A percentile compares a stretch with the other conserved stretches of the same genome.
Conservation (phyloP, 208 protist genomes). For the Trypanosoma caninum region DNA sequence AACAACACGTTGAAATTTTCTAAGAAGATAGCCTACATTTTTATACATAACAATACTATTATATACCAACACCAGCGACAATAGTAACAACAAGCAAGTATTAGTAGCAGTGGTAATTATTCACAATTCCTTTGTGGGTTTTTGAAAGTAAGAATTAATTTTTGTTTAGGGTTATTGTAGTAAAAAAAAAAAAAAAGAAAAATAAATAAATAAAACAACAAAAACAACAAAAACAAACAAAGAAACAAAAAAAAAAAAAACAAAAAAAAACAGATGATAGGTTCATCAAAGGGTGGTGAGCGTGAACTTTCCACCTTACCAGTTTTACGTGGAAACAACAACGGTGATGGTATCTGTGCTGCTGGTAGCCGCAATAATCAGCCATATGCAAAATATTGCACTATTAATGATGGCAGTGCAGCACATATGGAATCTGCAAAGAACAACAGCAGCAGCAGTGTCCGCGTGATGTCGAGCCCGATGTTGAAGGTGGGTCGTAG, state of each 20-base stretch:
- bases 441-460: constrained; percentile 1
- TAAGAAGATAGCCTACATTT: no score
- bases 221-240: not conserved
- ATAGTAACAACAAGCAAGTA: no score
- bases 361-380: constrained; percentile 15
- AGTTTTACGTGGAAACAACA: not conserved
- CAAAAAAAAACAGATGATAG: not conserved
- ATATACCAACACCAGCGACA: no score
- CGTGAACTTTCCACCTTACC: not conserved
- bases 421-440: no score
- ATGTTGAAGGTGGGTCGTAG: not conserved
- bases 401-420: no score
- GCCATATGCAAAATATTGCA: constrained; percentile 10
- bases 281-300: constrained; percentile 14
- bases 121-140: no score
- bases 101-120: no score
- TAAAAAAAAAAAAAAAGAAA: not conserved
- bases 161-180: no score
- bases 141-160: no score
- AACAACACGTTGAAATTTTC: no score
- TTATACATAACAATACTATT: no score
- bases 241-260: not conserved
- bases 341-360: constrained; percentile 14
- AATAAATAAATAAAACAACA: not conserved
- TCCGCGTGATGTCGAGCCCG: constrained; percentile 2